Base-by-base conservation (phyloP, 768 basidiomycete genomes). In the Crepidotus variabilis region DNA sequence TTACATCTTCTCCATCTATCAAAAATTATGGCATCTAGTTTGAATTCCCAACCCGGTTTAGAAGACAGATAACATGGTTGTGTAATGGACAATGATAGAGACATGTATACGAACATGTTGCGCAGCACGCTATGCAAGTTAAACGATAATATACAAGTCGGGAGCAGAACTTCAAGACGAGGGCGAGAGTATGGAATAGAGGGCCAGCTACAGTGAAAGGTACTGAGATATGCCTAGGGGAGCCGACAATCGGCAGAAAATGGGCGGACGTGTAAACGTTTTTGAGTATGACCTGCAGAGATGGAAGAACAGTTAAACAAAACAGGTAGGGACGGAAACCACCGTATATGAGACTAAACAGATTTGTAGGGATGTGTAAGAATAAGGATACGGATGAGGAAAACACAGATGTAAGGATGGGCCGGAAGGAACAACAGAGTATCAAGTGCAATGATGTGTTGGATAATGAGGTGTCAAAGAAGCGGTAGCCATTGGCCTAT, bases 401-500 rank as follows among this genome's bases (percentile, higher is more conserved):
- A 50, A 52, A 50, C 43, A 53, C 36, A 50, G 33, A 39, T 45
- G 46, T 45, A 50, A 47, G 47, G 47, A 46, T 43, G 39, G 13
- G 18, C 39, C 39, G 39, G 39, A 43, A 36, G 39, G 39, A 43
- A 43, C 14, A 20, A 43, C 18, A 43, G 18, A 16, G 3, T 16
- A 20, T 20, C 3, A 20, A 11, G 14, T 5, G 18, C 11, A 43
- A 5, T n/a, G 39, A 43, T 3, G 13, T 43, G 18, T 43, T 11
- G 39, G 39, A 43, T 43, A 43, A 43, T 43, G 39, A 14, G 39
- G 18, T 20, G 39, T 66, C 78, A 92, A 71, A 92, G 72, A 50
- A 94, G 72, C 24, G 92, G 92, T 56, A 93, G 74, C 92, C 92
- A 94, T 81, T 93, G 92, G 54, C 92, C 91, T 92, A 58, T 2